A percentile compares a stretch with the other conserved stretches of the same genome.
These are phyloP conservation scores for Colletotrichum echinochloae DNA, from an alignment of 2,329 filamentous ascomycete species.

Conservation along the genomic window DNA sequence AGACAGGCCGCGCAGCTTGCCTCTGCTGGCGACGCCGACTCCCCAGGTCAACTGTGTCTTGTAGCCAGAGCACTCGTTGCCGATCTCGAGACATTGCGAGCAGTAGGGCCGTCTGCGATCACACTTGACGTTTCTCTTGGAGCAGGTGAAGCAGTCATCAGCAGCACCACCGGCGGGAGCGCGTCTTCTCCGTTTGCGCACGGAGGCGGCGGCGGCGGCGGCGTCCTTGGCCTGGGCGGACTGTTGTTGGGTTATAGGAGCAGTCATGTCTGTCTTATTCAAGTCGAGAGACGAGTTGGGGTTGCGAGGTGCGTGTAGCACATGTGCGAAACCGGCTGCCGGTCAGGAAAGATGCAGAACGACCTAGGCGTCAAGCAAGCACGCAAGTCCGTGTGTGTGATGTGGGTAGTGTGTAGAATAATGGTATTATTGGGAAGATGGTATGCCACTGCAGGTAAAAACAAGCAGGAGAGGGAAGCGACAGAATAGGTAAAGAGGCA, in stretches of 20 bases:
- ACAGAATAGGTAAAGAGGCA: constrained; percentile 32
- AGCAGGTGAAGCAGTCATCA: constrained; percentile 95
- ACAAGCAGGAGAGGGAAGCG: constrained; percentile 16
- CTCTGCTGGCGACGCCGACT: constrained; percentile 92
- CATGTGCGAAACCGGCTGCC: constrained; percentile 25
- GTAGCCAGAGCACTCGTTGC: constrained; percentile 94
- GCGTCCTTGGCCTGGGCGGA: constrained; percentile 59
- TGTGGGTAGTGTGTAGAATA: constrained; percentile 29
- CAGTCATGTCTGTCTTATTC: constrained; percentile 36
- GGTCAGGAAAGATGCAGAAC: constrained; percentile 6
- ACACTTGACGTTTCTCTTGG: constrained; percentile 85
- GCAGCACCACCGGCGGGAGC: constrained; percentile 89
- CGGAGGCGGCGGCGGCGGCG: constrained; percentile 60
- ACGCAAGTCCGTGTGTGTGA: constrained; percentile 10
- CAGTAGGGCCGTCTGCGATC: constrained; percentile 94
- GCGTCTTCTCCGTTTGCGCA: constrained; percentile 83
- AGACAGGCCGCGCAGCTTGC: constrained; percentile 91
- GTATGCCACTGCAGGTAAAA: constrained; percentile 21
- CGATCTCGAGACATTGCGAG: constrained; percentile 90
- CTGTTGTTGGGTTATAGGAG: constrained; percentile 40
- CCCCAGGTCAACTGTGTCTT: constrained; percentile 98
- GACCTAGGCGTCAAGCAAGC: constrained; percentile 9
- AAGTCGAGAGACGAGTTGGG: constrained; percentile 13
- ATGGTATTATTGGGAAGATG: constrained; percentile 16
- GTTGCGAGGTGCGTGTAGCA: constrained; percentile 20